phyloP scores from a whole-genome alignment of 495 filamentous ascomycete genomes.

The Aspergillus olivimuriae region DNA sequence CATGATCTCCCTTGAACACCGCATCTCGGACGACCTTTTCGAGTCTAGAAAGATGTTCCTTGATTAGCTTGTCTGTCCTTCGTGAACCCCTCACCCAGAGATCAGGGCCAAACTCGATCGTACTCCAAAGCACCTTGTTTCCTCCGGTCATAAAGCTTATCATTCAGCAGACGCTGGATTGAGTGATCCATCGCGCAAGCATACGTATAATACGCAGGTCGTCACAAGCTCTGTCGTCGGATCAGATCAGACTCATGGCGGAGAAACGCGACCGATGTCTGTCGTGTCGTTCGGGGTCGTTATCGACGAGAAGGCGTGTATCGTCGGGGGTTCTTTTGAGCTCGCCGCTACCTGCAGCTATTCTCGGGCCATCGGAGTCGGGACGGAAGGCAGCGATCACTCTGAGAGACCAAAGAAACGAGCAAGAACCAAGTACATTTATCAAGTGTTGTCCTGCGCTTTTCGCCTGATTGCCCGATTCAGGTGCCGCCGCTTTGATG shows the following conservation, averaged over 20 bases:
- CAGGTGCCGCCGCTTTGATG: not conserved
- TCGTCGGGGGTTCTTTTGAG: not conserved
- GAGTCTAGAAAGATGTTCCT: conserved; percentile 47
- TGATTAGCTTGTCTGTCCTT: conserved; percentile 1
- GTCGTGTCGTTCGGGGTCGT: too few relatives aligned
- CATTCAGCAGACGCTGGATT: conserved; percentile 85
- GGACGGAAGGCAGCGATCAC: too few relatives aligned
- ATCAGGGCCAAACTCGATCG: conserved; percentile 23
- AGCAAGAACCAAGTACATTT: not conserved
- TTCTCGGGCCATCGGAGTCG: conserved; percentile 4
- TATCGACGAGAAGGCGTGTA: too few relatives aligned
- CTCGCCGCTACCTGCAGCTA: conserved; percentile 11
- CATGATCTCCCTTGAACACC: conserved; percentile 65
- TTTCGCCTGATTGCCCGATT: not conserved
- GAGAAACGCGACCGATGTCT: conserved; percentile 10
- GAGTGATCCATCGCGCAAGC: conserved; percentile 69
- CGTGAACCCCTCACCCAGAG: not conserved
- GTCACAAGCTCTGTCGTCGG: conserved; percentile 17
- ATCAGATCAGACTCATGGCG: conserved; percentile 32
- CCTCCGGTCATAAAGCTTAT: conserved; percentile 97
- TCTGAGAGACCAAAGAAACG: too few relatives aligned
- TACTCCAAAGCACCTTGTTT: conserved; percentile 97
- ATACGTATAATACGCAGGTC: conserved; percentile 15
- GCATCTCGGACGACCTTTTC: conserved; percentile 88
- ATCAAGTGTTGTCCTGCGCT: not conserved